A percentile compares a stretch with the other conserved stretches of the same genome.
phyloP scores from a whole-genome alignment of 1,284 basidiomycete species.

The Irpex sp. region DNA sequence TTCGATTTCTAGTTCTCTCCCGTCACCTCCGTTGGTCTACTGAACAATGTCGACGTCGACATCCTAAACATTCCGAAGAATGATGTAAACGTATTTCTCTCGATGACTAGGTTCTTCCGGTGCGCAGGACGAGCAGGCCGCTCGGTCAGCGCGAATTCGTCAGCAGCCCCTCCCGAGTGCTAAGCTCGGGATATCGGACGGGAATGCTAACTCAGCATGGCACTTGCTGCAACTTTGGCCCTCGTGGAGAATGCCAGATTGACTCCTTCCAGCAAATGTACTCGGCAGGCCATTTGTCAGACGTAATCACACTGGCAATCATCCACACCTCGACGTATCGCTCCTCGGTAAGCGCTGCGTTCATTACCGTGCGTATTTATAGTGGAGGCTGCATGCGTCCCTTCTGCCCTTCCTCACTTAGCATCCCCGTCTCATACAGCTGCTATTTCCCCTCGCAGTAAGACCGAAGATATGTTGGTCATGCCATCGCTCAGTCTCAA shows the following conservation, averaged over 20 bases:
- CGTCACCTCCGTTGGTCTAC: background rate
- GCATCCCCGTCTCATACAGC: background rate
- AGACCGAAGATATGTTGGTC: background rate
- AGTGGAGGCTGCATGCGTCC: background rate
- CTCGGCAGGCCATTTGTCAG: background rate
- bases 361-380: background rate
- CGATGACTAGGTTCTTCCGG: background rate
- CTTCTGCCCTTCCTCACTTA: background rate
- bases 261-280: background rate
- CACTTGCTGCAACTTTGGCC: background rate
- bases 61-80: background rate
- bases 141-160: background rate
- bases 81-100: background rate
- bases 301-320: background rate
- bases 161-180: background rate
- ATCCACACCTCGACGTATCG: too few relatives aligned
- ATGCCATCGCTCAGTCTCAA: background rate
- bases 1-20: background rate
- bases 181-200: background rate
- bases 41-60: background rate
- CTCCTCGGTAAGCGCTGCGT: too few relatives aligned
- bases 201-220: background rate
- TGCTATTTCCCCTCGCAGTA: background rate
- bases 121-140: background rate
- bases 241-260: background rate